Conservation (phyloP, 768 basidiomycete species). For the Boletellus ananiceps region DNA sequence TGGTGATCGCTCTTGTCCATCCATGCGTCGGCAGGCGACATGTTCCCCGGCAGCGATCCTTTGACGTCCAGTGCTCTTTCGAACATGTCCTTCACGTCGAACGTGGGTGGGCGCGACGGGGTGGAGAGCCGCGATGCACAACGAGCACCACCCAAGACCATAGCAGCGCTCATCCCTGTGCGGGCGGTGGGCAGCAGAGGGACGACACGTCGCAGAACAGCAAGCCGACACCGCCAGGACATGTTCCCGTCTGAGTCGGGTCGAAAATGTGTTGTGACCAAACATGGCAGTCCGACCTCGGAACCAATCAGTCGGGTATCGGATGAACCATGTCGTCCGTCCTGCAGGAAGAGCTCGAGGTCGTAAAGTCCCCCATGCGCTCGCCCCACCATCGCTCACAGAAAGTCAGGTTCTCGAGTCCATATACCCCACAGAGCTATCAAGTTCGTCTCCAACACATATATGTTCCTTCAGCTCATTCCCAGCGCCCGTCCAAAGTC, state of each 20-base stretch:
- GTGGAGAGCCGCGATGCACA: conserved; percentile 7
- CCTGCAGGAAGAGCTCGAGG: conserved; percentile 89
- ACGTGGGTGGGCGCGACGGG: not conserved
- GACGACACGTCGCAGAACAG: conserved; percentile 10
- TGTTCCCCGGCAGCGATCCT: conserved; percentile 8
- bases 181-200: not conserved
- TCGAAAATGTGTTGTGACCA: conserved; percentile 8
- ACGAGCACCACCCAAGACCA: conserved; percentile 6
- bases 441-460: conserved; percentile 60
- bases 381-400: conserved; percentile 8
- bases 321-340: conserved; percentile 49
- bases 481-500: conserved; percentile 65
- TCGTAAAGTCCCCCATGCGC: conserved; percentile 30
- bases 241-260: conserved; percentile 7
- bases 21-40: conserved; percentile 37
- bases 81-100: conserved; percentile 13
- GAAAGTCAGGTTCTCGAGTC: conserved; percentile 77
- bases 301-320: conserved; percentile 23
- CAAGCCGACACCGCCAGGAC: conserved; percentile 19
- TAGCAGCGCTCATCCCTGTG: not conserved
- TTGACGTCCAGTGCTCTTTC: conserved; percentile 14
- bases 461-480: conserved; percentile 25
- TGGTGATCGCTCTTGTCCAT: conserved; percentile 19
- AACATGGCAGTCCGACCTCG: conserved; percentile 15
- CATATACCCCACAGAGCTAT: conserved; percentile 92